Conservation (phyloP, 305 asterid species). For the Andrographis paniculata region DNA sequence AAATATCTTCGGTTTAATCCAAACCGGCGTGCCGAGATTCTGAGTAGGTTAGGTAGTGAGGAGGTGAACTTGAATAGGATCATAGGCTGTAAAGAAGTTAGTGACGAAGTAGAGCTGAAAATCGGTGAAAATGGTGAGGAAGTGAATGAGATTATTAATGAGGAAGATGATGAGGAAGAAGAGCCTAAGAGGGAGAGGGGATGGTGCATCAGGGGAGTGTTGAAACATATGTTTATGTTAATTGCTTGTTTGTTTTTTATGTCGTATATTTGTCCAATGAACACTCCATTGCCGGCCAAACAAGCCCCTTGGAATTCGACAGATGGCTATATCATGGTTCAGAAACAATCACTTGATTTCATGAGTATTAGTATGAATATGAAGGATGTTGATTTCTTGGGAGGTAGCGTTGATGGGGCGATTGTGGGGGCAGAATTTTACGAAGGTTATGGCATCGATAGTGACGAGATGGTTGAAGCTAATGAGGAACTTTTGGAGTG, state of each 20-base stretch:
- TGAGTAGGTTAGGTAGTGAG: conserved; percentile 22
- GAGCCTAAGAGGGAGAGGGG: conserved; percentile 33
- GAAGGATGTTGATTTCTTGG: conserved; percentile 17
- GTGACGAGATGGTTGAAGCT: conserved; percentile 16
- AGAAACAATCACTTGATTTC: conserved; percentile 27
- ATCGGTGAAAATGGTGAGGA: conserved; percentile 6
- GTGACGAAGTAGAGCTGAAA: conserved; percentile 24
- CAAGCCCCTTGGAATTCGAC: conserved; percentile 19
- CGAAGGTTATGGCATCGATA: conserved; percentile 1
- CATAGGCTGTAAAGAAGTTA: conserved; percentile 18
- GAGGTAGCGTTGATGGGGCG: conserved; percentile 8
- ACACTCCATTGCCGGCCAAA: conserved; percentile 21
- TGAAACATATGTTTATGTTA: conserved; percentile 34
- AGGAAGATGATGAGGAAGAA: conserved; percentile 22
- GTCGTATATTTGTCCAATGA: conserved; percentile 32
- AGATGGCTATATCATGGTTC: conserved; percentile 26
- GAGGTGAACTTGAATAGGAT: conserved; percentile 14
- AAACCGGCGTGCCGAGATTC: conserved; percentile 34
- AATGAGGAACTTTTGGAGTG: conserved; percentile 7
- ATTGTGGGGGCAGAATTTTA: conserved; percentile 16
- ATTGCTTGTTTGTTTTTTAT: conserved; percentile 31
- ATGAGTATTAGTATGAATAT: conserved; percentile 18
- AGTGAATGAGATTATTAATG: conserved; percentile 10
- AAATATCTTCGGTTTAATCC: conserved; percentile 64
- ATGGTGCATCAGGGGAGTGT: conserved; percentile 35